These are phyloP conservation scores for Podospora bellae-mahoneyi DNA, from an alignment of 495 filamentous ascomycete genomes.

Conservation along the genomic window DNA sequence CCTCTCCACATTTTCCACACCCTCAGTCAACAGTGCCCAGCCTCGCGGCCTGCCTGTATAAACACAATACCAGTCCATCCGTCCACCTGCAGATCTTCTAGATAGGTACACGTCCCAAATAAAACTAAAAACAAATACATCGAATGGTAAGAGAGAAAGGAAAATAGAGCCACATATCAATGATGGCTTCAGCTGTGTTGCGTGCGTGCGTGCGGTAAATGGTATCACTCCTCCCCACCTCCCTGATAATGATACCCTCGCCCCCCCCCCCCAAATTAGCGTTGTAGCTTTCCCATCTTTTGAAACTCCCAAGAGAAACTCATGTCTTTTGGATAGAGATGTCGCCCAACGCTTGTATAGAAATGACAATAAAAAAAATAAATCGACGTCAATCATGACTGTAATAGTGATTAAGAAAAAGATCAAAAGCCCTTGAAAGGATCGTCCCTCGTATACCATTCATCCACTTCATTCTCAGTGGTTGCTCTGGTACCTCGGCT, in stretches of 20 bases:
- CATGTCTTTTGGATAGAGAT: background rate
- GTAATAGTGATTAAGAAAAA: slow-evolving; percentile 8
- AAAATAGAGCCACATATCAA: background rate
- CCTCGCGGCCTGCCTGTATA: background rate
- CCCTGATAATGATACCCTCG: background rate
- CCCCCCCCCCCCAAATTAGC: background rate
- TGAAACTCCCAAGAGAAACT: background rate
- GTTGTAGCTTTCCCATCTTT: background rate
- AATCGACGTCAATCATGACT: slow-evolving; percentile 22
- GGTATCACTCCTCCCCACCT: background rate
- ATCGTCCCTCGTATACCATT: slow-evolving; percentile 46
- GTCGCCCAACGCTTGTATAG: background rate
- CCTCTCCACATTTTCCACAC: background rate
- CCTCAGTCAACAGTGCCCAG: background rate
- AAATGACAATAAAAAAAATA: background rate
- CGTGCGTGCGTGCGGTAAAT: background rate
- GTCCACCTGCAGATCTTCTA: background rate
- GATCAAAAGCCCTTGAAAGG: slow-evolving; percentile 48
- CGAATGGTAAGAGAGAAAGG: background rate
- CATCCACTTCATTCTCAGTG: slow-evolving; percentile 38
- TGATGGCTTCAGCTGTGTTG: background rate
- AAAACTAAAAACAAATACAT: background rate
- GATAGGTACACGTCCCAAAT: background rate
- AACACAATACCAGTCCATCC: background rate
- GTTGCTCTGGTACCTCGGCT: slow-evolving; percentile 46